Conservation (phyloP, 2,329 filamentous ascomycete species). For the Aspergillus luchuensis region DNA sequence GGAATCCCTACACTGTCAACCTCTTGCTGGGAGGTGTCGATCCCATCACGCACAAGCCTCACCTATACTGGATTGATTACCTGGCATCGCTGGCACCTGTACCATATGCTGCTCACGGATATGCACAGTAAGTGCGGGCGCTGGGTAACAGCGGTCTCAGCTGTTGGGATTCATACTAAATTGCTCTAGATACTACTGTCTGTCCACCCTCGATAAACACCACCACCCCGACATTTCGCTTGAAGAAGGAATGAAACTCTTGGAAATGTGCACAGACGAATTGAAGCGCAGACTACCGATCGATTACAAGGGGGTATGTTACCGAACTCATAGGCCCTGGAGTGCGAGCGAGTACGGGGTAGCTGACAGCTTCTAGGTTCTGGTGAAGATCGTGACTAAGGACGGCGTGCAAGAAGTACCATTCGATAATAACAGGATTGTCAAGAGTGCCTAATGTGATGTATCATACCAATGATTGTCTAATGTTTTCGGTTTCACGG, state of each 20-base stretch:
- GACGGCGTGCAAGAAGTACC: constrained; percentile 85
- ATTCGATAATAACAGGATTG: constrained; percentile 75
- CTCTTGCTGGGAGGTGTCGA: constrained; percentile 92
- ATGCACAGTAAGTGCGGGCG: constrained; percentile 74
- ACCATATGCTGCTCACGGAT: constrained; percentile 95
- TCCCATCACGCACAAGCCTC: constrained; percentile 85
- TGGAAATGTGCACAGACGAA: constrained; percentile 95
- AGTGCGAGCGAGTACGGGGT: constrained; percentile 15
- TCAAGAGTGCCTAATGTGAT: constrained; percentile 48
- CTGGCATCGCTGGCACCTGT: constrained; percentile 83
- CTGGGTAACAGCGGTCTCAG: background rate
- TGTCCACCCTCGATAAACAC: constrained; percentile 97
- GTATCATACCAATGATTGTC: constrained; percentile 35
- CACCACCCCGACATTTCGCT: constrained; percentile 92
- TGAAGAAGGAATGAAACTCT: constrained; percentile 85
- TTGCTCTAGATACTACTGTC: constrained; percentile 80
- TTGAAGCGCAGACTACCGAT: constrained; percentile 95
- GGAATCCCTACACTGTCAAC: constrained; percentile 96
- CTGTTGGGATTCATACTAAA: constrained; percentile 19
- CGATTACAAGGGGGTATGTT: constrained; percentile 91
- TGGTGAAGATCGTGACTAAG: constrained; percentile 91
- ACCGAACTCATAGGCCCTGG: background rate
- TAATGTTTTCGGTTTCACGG: constrained; percentile 34
- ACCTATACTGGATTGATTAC: constrained; percentile 97
- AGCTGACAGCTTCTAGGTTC: constrained; percentile 41